A percentile compares a stretch with the other conserved stretches of the same genome.
phyloP scores from a whole-genome alignment of 345 rosid species.

The Eucalyptus leucophloia region DNA sequence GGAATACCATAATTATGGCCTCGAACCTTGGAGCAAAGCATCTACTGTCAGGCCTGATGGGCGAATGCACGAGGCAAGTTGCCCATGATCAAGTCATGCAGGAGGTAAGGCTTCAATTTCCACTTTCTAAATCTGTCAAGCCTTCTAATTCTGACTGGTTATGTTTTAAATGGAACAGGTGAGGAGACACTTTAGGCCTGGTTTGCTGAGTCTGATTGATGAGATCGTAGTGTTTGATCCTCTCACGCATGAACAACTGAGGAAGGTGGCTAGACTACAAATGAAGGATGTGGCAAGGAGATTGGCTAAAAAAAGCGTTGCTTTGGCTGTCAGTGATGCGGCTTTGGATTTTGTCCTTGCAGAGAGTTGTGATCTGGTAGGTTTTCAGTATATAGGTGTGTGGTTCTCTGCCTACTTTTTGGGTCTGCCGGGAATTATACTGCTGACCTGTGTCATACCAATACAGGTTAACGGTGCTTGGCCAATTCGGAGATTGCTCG shows the following conservation, averaged over 20 bases:
- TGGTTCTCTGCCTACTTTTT: neutral
- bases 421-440: neutral
- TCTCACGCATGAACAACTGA: constrained; percentile 68
- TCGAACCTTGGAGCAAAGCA: constrained; percentile 91
- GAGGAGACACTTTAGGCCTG: constrained; percentile 70
- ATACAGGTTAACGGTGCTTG: constrained; percentile 74
- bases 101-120: constrained; percentile 20
- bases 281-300: constrained; percentile 78
- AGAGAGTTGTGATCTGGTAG: constrained; percentile 73
- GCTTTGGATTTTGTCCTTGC: constrained; percentile 60
- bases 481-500: constrained; percentile 88
- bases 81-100: constrained; percentile 71
- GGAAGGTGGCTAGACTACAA: constrained; percentile 65
- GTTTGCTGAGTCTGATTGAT: constrained; percentile 65
- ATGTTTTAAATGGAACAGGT: constrained; percentile 15
- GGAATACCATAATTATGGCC: constrained; percentile 80
- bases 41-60: constrained; percentile 47
- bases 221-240: constrained; percentile 87
- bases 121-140: too few relatives aligned
- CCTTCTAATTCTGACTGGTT: neutral
- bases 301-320: constrained; percentile 78
- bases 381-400: neutral
- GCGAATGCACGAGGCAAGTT: constrained; percentile 61
- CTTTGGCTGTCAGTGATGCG: constrained; percentile 69
- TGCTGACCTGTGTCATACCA: neutral